Evolutionary conservation across 306 rosid genomes (phyloP), one percentile per base, ranked within the genome.

Genomic region (Vicia sativa): DNA sequence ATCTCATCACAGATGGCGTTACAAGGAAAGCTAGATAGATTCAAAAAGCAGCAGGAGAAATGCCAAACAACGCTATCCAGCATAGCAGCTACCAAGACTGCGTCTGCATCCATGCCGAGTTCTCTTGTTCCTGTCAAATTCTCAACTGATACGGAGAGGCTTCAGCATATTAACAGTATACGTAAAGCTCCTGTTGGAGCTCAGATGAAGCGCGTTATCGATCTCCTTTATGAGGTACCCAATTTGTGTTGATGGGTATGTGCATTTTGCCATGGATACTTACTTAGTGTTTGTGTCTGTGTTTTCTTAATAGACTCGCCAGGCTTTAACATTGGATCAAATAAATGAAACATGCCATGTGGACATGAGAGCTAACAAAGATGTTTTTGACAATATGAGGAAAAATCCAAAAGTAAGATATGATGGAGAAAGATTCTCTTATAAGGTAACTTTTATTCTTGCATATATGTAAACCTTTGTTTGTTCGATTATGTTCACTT

Each of bases 201-300:
- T 65, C 99, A 95, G 81, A 95, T 95, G 80, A 95, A 90, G 88
- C 90, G 97, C 42, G 97, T 95, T 65, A 90, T 95, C n/a, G 81
- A 77, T 87, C 87, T 88, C 46, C 82, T 95, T 46, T 76, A 76
- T 3, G 96, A 95, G 96, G 99, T 95, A 52, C n/a, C 6, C 4
- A 3, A 6, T 6, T 37, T 1, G 15, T 57, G n/a, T 67, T 50
- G 35, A 67, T 19, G 48, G 19, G 34, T 37, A 21, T 23, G 25
- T 23, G 38, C 54, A 50, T 50, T 35, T 49, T 65, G 57, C 61
- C 37, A 35, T 18, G 48, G 48, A 49, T 67, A 39, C 45, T 62
- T 52, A 52, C 14, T 62, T 52, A 11, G 19, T 70, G 26, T 19
- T 63, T 48, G 19, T 69, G 13, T 13, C 23, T 46, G 52, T 72